Evolutionary conservation across 2,329 filamentous ascomycete species (phyloP).

Genomic region (Talaromyces sp.): DNA sequence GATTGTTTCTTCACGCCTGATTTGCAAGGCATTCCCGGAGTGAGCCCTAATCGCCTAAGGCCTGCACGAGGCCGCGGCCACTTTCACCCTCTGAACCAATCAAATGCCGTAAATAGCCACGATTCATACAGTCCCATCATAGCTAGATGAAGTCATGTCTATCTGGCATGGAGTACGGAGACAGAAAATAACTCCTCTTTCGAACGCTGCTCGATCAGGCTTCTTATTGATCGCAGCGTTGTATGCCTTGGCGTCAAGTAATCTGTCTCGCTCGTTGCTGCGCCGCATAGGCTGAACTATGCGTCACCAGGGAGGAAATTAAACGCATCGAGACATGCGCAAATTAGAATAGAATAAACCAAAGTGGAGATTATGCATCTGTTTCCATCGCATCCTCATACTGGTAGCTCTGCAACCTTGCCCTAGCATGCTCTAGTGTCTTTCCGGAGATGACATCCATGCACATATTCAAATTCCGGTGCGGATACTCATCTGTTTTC

Average conservation of each 20-base stretch:
- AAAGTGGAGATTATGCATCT: neutral
- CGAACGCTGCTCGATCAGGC: conserved; percentile 1
- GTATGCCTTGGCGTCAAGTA: neutral
- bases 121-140: neutral
- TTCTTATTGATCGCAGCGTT: neutral
- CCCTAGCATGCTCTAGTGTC: neutral
- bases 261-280: neutral
- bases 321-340: neutral
- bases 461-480: neutral
- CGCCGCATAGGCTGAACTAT: neutral
- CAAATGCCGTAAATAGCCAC: neutral
- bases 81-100: neutral
- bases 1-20: neutral
- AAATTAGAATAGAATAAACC: neutral
- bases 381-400: neutral
- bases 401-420: neutral
- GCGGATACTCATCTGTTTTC: neutral
- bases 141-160: neutral
- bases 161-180: neutral
- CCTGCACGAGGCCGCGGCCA: conserved; percentile 1
- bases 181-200: neutral
- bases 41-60: neutral
- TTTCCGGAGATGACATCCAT: neutral
- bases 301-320: neutral
- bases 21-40: conserved; percentile 6